A percentile compares a stretch with the other conserved stretches of the same genome.
Evolutionary conservation across 352 stramenopile species (phyloP).

Genomic region (Phytophthora sansomeana): DNA sequence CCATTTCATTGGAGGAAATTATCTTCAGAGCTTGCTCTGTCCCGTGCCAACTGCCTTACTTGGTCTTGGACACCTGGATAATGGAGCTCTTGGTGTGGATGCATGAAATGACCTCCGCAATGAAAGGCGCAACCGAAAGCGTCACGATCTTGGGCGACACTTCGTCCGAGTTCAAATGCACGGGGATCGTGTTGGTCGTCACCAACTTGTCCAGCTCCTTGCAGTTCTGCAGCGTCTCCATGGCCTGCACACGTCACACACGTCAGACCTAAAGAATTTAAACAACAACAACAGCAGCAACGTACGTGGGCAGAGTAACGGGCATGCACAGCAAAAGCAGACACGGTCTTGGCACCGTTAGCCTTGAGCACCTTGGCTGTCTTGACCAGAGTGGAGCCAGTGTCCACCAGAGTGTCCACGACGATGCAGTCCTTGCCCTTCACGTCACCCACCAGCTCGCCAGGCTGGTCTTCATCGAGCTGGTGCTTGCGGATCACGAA

Average conservation of each 20-base stretch:
- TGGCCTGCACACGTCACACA: slow-evolving; percentile 44
- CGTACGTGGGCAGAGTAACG: slow-evolving; percentile 84
- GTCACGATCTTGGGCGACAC: slow-evolving; percentile 81
- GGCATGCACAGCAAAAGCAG: slow-evolving; percentile 85
- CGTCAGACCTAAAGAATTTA: background rate
- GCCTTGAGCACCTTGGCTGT: slow-evolving; percentile 85
- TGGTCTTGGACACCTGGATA: slow-evolving; percentile 83
- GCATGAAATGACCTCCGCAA: slow-evolving; percentile 90
- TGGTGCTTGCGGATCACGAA: slow-evolving; percentile 90
- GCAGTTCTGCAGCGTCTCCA: slow-evolving; percentile 67
- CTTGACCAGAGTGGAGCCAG: slow-evolving; percentile 83
- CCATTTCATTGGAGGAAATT: slow-evolving; percentile 40
- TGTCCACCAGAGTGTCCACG: slow-evolving; percentile 90
- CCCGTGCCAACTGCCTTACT: slow-evolving; percentile 44
- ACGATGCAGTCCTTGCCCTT: slow-evolving; percentile 88
- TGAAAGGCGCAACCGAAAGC: slow-evolving; percentile 87
- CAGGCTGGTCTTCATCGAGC: slow-evolving; percentile 68
- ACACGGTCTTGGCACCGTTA: slow-evolving; percentile 78
- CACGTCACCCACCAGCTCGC: slow-evolving; percentile 83
- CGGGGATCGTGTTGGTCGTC: slow-evolving; percentile 88
- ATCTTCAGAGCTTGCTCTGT: slow-evolving; percentile 18
- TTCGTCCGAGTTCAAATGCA: slow-evolving; percentile 38
- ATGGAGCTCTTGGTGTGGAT: slow-evolving; percentile 91
- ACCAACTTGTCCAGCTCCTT: slow-evolving; percentile 84
- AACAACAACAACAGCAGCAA: slow-evolving; percentile 9